Base-by-base conservation (phyloP, 768 basidiomycete genomes). In the Kwoniella mangroviensis region DNA sequence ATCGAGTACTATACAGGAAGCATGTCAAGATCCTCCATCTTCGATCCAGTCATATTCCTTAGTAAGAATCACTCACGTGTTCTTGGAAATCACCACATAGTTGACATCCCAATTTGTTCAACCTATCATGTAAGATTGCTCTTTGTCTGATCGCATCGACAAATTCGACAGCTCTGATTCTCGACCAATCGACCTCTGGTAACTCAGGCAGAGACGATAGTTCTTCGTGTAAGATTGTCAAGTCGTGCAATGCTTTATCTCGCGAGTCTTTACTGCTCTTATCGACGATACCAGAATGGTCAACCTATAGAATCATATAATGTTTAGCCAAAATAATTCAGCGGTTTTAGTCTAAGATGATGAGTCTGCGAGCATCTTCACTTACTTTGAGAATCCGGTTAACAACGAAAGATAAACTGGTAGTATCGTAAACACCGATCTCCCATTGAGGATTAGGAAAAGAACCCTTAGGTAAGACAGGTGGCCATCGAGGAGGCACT, bases 161-260 rank as follows among this genome's bases (percentile, higher is more conserved):
- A 81, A 98, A 97, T 64, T 98, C 94, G 9, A 99, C 83, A n/a
- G 88, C 86, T 55, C 91, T 88, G 81, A 94, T 87, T 62, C 90
- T 88, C 65, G 85, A 85, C 95, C 94, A 98, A 65, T 93, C 92
- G 4, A 90, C 88, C 81, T 99, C 97, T 2, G 88, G 87, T 15
- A 94, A 83, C 6, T 69, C 74, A 2, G 74, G 74, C 9, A 83
- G 80, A 0, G 69, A 54, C 1, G 72, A 67, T 4, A 75, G 68
- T n/a, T 91, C 90, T 17, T 85, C 79, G 17, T 88, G 84, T 3
- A 90, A 72, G 2, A 65, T 77, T 54, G 86, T 85, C 13, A 96
- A 84, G 9, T 84, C 83, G n/a, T 75, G 57, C 7, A 72, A 67
- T 12, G 72, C 72, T 61, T 74, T 74, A 5, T 84, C 78, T 26